Evolutionary conservation across 129 eudicot species (phyloP).

Genomic region (Chrysanthemum seticuspe): DNA sequence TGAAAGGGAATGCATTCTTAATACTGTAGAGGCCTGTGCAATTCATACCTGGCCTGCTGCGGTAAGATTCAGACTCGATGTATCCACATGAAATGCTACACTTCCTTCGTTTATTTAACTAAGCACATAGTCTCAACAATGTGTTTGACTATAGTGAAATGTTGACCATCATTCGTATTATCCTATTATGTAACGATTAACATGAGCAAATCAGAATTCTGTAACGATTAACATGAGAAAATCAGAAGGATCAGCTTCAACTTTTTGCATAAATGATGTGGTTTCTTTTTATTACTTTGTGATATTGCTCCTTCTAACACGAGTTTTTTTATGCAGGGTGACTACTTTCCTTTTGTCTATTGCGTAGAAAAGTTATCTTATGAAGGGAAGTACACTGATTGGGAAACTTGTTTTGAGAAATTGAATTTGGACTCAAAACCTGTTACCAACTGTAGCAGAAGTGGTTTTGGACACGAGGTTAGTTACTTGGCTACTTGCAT

Average conservation of each 20-base stretch:
- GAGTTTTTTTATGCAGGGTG: slow-evolving; percentile 50
- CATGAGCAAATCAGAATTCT: neutral
- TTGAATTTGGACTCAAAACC: slow-evolving; percentile 67
- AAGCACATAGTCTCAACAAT: slow-evolving; percentile 1
- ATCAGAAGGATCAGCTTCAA: neutral
- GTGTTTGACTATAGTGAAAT: slow-evolving; percentile 7
- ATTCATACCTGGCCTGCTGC: slow-evolving; percentile 77
- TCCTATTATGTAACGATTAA: neutral
- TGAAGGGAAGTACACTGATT: slow-evolving; percentile 46
- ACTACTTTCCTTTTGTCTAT: slow-evolving; percentile 72
- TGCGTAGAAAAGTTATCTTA: slow-evolving; percentile 72
- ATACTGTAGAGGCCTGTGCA: slow-evolving; percentile 84
- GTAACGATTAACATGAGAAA: neutral
- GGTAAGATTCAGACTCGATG: slow-evolving; percentile 40
- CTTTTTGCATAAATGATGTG: neutral
- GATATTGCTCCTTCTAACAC: slow-evolving; percentile 9
- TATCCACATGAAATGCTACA: neutral
- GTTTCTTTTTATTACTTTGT: neutral
- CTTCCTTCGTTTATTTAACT: neutral
- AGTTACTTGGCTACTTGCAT: slow-evolving; percentile 20
- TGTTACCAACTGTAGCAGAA: slow-evolving; percentile 53
- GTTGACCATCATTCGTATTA: neutral
- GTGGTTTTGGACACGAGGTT: slow-evolving; percentile 71
- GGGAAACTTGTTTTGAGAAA: slow-evolving; percentile 89
- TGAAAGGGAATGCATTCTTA: slow-evolving; percentile 69